Base-by-base conservation (phyloP, 345 rosid genomes). In the Hevea brasiliensis region DNA sequence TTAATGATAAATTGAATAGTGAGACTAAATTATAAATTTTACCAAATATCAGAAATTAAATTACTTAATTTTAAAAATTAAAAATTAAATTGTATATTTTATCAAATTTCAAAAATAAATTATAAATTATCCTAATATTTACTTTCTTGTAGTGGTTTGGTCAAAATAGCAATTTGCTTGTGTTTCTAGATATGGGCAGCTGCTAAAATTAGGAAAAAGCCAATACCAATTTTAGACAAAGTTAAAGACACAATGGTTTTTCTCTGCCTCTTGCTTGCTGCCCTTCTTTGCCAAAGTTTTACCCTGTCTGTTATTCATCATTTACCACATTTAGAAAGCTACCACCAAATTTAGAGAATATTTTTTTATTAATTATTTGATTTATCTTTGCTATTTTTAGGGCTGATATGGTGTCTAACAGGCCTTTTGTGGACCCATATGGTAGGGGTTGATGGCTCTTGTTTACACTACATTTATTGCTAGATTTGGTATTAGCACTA, bases 401-500 rank as follows among this genome's bases (percentile, higher is more conserved):
- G 9, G 32, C 14, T 41, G 53, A 3, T 41, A 44, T 66, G 32
- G 35, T 65, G 35, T 65, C 54, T 12, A 44, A 65, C 23, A 27
- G 53, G 68, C 44, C 37, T 8, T 61, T 0, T 18, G 37, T 47
- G 70, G 70, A 66, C 70, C 57, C 57, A 24, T 8, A 26, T 1
- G 12, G 18, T 6, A 50, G n/a, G 15, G 48, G 6, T 21, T 44
- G 26, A 2, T 42, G 9, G 20, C 23, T 42, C 21, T 23, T 70
- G 41, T 55, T 13, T 56, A 3, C 72, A 21, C 37, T 24, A 55
- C 41, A 45, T 63, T 48, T 4, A 23, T 53, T 55, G 59, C 76
- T 26, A 18, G 35, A 60, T 42, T 54, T 41, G 54, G 78, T 50
- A 74, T 56, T 55, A n/a, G 27, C 9, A 71, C 66, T 70, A 61